Percentiles rank a stretch among this genome's conserved stretches.
Evolutionary conservation across 768 basidiomycete species (phyloP).

Genomic region (Russula dissimulans): DNA sequence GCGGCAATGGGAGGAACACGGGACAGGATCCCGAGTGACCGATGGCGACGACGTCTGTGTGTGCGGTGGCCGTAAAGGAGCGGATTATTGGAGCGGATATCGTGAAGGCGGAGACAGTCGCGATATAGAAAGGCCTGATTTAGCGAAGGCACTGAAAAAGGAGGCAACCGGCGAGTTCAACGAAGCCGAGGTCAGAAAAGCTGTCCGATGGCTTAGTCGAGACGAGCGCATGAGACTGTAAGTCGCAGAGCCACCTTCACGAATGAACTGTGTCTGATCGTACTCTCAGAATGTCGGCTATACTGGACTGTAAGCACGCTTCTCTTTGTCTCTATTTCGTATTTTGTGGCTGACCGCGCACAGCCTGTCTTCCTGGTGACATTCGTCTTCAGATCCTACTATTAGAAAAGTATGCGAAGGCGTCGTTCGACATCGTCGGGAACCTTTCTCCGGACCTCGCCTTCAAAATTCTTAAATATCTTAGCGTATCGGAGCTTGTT

Average conservation of each 20-base stretch:
- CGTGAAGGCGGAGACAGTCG: slow-evolving; percentile 40
- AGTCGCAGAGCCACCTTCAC: slow-evolving; percentile 28
- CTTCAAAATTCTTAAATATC: slow-evolving; percentile 49
- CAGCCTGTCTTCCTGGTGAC: slow-evolving; percentile 76
- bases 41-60: slow-evolving; percentile 30
- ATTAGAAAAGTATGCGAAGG: slow-evolving; percentile 74
- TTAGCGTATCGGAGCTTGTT: slow-evolving; percentile 54
- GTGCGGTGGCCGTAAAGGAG: slow-evolving; percentile 54
- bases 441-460: slow-evolving; percentile 58
- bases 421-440: slow-evolving; percentile 76
- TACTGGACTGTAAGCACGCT: slow-evolving; percentile 44
- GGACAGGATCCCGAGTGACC: slow-evolving; percentile 11
- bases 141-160: slow-evolving; percentile 41
- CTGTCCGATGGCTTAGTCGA: slow-evolving; percentile 48
- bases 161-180: slow-evolving; percentile 48
- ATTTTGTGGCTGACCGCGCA: slow-evolving; percentile 5
- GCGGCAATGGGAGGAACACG: slow-evolving; percentile 23
- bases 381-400: slow-evolving; percentile 76
- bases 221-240: slow-evolving; percentile 70
- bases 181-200: slow-evolving; percentile 61
- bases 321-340: slow-evolving; percentile 2
- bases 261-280: slow-evolving; percentile 1
- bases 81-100: slow-evolving; percentile 69
- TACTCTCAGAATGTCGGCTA: slow-evolving; percentile 43
- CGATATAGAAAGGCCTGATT: slow-evolving; percentile 39